phyloP scores from a whole-genome alignment of 1,139 yeast species.

The Candida frijolesensis region DNA sequence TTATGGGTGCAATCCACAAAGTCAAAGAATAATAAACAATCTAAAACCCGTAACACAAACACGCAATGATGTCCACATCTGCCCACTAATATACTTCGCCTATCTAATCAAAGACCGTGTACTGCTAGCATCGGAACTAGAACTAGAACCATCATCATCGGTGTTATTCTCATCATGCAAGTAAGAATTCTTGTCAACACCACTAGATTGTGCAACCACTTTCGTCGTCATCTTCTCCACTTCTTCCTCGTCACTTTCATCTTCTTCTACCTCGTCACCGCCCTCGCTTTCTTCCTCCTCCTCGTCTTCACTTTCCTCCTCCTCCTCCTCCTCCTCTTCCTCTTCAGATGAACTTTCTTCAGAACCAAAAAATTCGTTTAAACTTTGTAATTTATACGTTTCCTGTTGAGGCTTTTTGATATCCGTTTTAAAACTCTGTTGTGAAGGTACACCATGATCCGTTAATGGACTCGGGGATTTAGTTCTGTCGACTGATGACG shows the following conservation, averaged over 20 bases:
- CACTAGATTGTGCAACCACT: not conserved
- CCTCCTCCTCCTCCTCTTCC: constrained; percentile 23
- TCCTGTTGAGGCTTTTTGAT: constrained; percentile 24
- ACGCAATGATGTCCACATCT: not conserved
- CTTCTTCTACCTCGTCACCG: constrained; percentile 13
- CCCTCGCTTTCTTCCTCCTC: constrained; percentile 20
- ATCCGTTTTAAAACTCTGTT: constrained; percentile 14
- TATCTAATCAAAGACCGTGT: constrained; percentile 7
- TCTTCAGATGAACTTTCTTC: constrained; percentile 38
- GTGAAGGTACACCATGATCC: constrained; percentile 26
- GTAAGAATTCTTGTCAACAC: constrained; percentile 2
- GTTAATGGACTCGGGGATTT: constrained; percentile 24
- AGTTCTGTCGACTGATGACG: constrained; percentile 20
- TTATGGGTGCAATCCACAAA: not conserved
- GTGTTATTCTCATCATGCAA: constrained; percentile 13
- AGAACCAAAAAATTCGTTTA: constrained; percentile 80
- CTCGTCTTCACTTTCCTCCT: constrained; percentile 26
- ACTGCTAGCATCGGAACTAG: constrained; percentile 10
- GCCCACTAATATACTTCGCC: not conserved
- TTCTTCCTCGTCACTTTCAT: constrained; percentile 7
- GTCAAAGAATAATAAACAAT: not conserved
- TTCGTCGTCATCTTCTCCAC: constrained; percentile 8
- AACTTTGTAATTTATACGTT: constrained; percentile 64
- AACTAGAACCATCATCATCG: constrained; percentile 13
- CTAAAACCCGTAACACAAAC: not conserved